A percentile compares a stretch with the other conserved stretches of the same genome.
phyloP scores from a whole-genome alignment of 257 asterid species.

The Verbascum thapsus region DNA sequence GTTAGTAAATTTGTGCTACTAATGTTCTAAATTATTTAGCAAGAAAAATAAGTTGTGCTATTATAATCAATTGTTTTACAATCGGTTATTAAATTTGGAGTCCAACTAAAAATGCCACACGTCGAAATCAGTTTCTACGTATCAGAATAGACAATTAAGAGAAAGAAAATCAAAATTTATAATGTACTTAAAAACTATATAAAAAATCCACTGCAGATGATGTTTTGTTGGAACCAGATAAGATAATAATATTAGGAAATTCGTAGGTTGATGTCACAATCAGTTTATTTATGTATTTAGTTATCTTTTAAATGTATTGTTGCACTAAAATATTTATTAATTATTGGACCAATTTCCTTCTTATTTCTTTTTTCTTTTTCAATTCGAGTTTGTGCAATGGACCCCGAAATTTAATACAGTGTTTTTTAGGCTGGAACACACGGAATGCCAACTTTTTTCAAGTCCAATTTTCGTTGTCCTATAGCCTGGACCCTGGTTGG shows the following conservation, averaged over 20 bases:
- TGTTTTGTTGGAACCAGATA: constrained; percentile 6
- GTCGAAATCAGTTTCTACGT: background rate
- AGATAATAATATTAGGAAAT: background rate
- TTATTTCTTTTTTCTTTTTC: background rate
- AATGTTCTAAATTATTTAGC: too few relatives aligned
- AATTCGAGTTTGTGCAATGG: background rate
- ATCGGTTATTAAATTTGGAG: too few relatives aligned
- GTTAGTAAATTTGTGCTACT: too few relatives aligned
- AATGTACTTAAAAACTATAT: too few relatives aligned
- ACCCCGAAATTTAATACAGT: background rate
- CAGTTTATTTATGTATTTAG: background rate
- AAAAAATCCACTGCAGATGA: background rate
- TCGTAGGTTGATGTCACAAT: background rate
- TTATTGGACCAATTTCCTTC: background rate
- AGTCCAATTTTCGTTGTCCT: constrained; percentile 14
- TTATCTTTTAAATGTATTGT: too few relatives aligned
- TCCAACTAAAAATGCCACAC: background rate
- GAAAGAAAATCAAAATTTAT: background rate
- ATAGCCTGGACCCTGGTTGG: background rate
- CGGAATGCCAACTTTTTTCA: constrained; percentile 26
- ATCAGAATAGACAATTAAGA: background rate
- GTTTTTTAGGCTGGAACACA: constrained; percentile 9
- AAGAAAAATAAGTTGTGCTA: too few relatives aligned
- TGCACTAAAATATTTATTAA: background rate
- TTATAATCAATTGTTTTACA: too few relatives aligned